Evolutionary conservation across 306 rosid genomes (phyloP).

Genomic region (Trifolium pratense): DNA sequence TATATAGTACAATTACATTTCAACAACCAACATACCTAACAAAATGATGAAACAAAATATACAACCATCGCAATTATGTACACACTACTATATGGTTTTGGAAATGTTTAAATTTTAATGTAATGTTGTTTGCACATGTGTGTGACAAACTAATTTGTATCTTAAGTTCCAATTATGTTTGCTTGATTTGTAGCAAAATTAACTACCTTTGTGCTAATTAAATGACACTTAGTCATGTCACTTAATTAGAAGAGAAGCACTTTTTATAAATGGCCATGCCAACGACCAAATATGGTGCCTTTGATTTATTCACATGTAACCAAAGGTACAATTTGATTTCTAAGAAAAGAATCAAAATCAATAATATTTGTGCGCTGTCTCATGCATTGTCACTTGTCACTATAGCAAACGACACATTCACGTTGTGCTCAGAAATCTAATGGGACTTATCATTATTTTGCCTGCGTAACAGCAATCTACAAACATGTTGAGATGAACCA

Average conservation of each 20-base stretch:
- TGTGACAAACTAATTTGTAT: slow-evolving; percentile 46
- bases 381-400: slow-evolving; percentile 76
- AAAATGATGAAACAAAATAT: slow-evolving; percentile 48
- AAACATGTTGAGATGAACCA: slow-evolving; percentile 38
- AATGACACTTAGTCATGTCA: slow-evolving; percentile 62
- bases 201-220: slow-evolving; percentile 35
- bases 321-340: slow-evolving; percentile 39
- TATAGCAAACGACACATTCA: slow-evolving; percentile 64
- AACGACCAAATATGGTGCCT: slow-evolving; percentile 33
- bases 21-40: slow-evolving; percentile 75
- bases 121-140: slow-evolving; percentile 40
- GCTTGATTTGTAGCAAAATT: slow-evolving; percentile 44
- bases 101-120: slow-evolving; percentile 30
- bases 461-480: slow-evolving; percentile 40
- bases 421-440: slow-evolving; percentile 54
- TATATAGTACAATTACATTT: slow-evolving; percentile 52
- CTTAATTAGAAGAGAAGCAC: slow-evolving; percentile 40
- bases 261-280: slow-evolving; percentile 44
- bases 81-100: slow-evolving; percentile 37
- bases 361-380: slow-evolving; percentile 45
- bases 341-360: slow-evolving; percentile 48
- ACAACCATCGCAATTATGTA: slow-evolving; percentile 50
- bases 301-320: slow-evolving; percentile 50
- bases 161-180: slow-evolving; percentile 45
- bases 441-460: slow-evolving; percentile 50